Percentiles rank a stretch among this genome's conserved stretches.
Evolutionary conservation across 2,329 filamentous ascomycete species (phyloP).

Genomic region (Alternaria conjuncta): DNA sequence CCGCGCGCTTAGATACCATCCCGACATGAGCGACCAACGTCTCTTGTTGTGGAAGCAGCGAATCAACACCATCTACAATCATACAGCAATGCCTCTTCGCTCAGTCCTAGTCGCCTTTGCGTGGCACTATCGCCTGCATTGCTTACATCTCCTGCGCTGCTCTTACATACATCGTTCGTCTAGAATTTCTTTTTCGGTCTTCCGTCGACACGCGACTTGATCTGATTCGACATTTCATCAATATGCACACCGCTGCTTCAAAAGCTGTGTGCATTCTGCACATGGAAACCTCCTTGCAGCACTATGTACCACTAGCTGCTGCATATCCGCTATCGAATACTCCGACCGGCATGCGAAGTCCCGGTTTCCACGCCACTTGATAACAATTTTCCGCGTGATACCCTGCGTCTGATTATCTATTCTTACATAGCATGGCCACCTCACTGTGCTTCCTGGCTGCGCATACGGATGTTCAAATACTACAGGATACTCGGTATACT

Average conservation of each 20-base stretch:
- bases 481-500: neutral
- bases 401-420: neutral
- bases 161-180: neutral
- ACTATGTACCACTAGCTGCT: neutral
- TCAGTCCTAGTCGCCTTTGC: neutral
- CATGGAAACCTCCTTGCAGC: neutral
- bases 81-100: neutral
- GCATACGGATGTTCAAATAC: neutral
- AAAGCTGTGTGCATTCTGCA: neutral
- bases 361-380: neutral
- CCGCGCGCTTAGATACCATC: neutral
- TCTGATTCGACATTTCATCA: neutral
- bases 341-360: neutral
- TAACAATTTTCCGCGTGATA: neutral
- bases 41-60: neutral
- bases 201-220: neutral
- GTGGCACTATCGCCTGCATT: neutral
- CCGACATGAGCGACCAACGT: neutral
- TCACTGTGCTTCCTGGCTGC: neutral
- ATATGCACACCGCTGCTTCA: conserved; percentile 2
- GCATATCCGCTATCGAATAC: neutral
- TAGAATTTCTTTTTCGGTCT: neutral
- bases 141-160: neutral
- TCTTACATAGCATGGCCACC: neutral
- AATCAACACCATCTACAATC: neutral